phyloP scores from a whole-genome alignment of 768 basidiomycete species.

The Boletus subparvulus region DNA sequence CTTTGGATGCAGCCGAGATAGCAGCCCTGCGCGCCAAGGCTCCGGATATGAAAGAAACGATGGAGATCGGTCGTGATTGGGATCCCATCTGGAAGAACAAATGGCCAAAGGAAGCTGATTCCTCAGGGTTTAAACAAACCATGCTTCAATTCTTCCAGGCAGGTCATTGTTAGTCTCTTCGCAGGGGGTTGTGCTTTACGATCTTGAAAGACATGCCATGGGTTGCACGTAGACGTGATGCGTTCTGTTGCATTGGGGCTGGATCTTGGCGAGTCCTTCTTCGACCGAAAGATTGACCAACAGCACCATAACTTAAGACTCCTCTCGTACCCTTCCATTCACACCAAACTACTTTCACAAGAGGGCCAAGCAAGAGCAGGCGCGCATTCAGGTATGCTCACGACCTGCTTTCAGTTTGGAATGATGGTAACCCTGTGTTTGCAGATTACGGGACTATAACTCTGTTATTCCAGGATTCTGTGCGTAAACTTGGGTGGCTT shows the following conservation, averaged over 20 bases:
- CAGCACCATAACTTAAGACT: slow-evolving; percentile 81
- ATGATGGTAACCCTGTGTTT: background rate
- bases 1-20: slow-evolving; percentile 69
- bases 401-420: background rate
- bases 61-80: slow-evolving; percentile 90
- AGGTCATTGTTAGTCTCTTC: slow-evolving; percentile 14
- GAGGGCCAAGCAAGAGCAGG: slow-evolving; percentile 81
- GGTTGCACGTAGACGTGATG: slow-evolving; percentile 76
- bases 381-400: slow-evolving; percentile 64
- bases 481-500: slow-evolving; percentile 26
- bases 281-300: slow-evolving; percentile 71
- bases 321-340: slow-evolving; percentile 79
- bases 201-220: slow-evolving; percentile 62
- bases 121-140: slow-evolving; percentile 65
- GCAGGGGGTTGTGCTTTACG: background rate
- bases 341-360: slow-evolving; percentile 50
- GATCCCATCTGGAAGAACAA: slow-evolving; percentile 74
- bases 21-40: slow-evolving; percentile 68
- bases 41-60: slow-evolving; percentile 81
- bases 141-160: slow-evolving; percentile 79
- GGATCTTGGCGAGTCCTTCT: slow-evolving; percentile 68
- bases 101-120: slow-evolving; percentile 69
- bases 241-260: slow-evolving; percentile 81
- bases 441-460: slow-evolving; percentile 81
- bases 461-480: slow-evolving; percentile 75